Conservation (phyloP, 2,329 filamentous ascomycete species). For the Diaporthe amygdali region DNA sequence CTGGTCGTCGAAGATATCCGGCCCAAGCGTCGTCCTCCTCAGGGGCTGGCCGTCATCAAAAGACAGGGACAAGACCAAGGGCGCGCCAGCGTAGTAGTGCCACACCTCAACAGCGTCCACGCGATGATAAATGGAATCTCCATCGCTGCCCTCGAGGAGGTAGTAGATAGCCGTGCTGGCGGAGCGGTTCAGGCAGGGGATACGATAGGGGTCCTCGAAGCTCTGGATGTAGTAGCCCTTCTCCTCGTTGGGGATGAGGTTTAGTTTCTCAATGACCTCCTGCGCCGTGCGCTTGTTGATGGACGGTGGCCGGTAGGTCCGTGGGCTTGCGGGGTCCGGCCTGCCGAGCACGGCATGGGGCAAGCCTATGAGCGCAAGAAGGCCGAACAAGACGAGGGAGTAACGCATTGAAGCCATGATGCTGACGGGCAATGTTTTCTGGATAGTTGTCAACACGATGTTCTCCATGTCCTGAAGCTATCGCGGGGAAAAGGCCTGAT, state of each 20-base stretch:
- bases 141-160: slow-evolving; percentile 48
- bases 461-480: background rate
- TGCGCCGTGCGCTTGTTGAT: slow-evolving; percentile 40
- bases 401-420: background rate
- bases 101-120: slow-evolving; percentile 55
- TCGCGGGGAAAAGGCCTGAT: background rate
- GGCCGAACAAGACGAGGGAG: background rate
- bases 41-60: slow-evolving; percentile 46
- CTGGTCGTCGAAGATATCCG: slow-evolving; percentile 47
- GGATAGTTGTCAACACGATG: background rate
- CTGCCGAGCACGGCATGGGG: background rate
- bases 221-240: slow-evolving; percentile 56
- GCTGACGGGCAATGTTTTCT: background rate
- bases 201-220: slow-evolving; percentile 44
- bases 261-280: slow-evolving; percentile 48
- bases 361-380: background rate
- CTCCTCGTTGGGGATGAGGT: slow-evolving; percentile 49
- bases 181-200: slow-evolving; percentile 39
- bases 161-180: slow-evolving; percentile 59
- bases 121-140: slow-evolving; percentile 55
- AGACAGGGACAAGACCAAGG: slow-evolving; percentile 50
- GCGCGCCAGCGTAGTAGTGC: slow-evolving; percentile 60
- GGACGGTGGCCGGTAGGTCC: background rate
- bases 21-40: slow-evolving; percentile 43
- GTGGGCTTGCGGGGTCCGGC: background rate